Base-by-base conservation (phyloP, 2,329 filamentous ascomycete genomes). In the Neofusicoccum kwambonambiense region DNA sequence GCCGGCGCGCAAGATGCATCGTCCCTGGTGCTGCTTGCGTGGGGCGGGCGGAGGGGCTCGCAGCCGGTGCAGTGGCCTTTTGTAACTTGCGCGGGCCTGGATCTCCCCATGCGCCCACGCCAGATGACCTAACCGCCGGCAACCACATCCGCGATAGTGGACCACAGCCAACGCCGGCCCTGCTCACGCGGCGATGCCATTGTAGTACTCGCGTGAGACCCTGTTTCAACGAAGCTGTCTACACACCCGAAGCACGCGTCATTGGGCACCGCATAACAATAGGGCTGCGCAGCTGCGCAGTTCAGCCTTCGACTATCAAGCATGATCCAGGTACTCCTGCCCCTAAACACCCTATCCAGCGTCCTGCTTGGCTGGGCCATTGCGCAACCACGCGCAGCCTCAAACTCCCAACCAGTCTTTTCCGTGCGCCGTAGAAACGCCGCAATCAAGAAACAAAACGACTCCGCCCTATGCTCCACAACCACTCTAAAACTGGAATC, bases 1-100 rank as follows among this genome's bases (percentile, higher is more conserved):
- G 73, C 77, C 73, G 75, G 69, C 68, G 69, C 69, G 67, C 67
- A 70, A 76, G 67, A 77, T 74, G 71, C 76, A 78, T 77, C 50
- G 64, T 65, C 57, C 39, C 50, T 62, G 58, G 57, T 51, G 54
- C 37, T 39, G 34, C 44, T 50, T 57, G 54, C 64, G 50, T 57
- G 62, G 57, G 64, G 58, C 63, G 54, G 56, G 51, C 49, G 49
- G 49, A 62, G 60, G 61, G 61, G 27, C 49, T 39, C 44, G 31
- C 3, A 63, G 61, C 42, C 39, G 41, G 49, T 56, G 61, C 49
- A 47, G 61, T 64, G 37, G 61, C 37, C 39, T 47, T 60, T 60
- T 60, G 56, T 60, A 47, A 60, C 56, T 60, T 22, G 56, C 56
- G n/a, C 47, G 56, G 56, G 41, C 54, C 54, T 44, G 41, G 54